These are phyloP conservation scores for Cyclocybe aegerita DNA, from an alignment of 768 basidiomycete genomes.

Conservation along the genomic window DNA sequence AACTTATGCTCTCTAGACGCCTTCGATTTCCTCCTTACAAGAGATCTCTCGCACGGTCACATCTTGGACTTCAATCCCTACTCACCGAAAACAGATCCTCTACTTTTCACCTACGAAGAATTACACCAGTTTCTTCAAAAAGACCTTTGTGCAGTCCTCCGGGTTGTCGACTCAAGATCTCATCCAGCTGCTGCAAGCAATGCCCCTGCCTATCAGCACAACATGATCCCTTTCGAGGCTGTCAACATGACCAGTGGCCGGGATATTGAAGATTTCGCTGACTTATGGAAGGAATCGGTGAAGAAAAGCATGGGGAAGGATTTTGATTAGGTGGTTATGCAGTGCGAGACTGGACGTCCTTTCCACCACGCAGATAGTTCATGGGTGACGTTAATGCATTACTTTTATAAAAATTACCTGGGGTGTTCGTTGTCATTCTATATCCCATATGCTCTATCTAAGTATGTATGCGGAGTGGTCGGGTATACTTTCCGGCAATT, in stretches of 20 bases:
- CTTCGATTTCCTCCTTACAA: conserved; percentile 86
- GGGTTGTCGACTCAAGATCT: conserved; percentile 69
- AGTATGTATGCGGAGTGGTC: background rate
- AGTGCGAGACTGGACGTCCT: background rate
- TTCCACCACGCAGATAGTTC: background rate
- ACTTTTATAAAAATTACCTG: background rate
- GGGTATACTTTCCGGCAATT: conserved; percentile 14
- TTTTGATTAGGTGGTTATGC: background rate
- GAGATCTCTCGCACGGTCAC: conserved; percentile 73
- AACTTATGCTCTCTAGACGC: conserved; percentile 48
- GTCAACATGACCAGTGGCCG: conserved; percentile 75
- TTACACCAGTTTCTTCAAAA: conserved; percentile 27
- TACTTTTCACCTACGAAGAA: conserved; percentile 83
- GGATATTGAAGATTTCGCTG: conserved; percentile 71
- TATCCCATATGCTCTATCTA: background rate
- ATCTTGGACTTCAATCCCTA: conserved; percentile 93
- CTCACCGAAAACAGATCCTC: conserved; percentile 79
- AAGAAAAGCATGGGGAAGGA: conserved; percentile 25
- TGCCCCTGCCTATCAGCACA: conserved; percentile 77
- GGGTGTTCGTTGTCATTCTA: background rate
- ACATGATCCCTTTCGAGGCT: conserved; percentile 91
- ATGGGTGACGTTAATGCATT: background rate
- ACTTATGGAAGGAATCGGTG: conserved; percentile 59
- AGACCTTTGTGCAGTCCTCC: conserved; percentile 39
- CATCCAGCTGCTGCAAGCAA: conserved; percentile 71